These are phyloP conservation scores for Sphagnum tenellum DNA, from an alignment of 225 moss, liverwort and hornwort genomes.

Conservation along the genomic window DNA sequence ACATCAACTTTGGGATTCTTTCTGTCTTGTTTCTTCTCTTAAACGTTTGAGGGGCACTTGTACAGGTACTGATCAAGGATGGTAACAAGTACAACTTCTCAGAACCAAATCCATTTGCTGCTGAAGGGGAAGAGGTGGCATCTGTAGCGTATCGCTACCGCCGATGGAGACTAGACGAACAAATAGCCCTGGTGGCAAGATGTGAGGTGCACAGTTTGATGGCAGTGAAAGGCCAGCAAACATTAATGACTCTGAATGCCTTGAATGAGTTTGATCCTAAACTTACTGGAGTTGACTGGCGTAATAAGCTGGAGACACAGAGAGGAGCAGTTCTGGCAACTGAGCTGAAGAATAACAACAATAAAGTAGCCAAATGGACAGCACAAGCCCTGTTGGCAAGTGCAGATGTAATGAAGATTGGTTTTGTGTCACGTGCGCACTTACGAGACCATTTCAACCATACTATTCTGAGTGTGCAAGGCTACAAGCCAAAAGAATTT, in stretches of 20 bases:
- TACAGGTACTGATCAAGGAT: conserved; percentile 26
- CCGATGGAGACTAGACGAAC: conserved; percentile 62
- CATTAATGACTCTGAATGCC: conserved; percentile 46
- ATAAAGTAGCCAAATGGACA: conserved; percentile 70
- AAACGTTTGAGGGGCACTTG: not conserved
- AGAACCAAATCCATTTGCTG: conserved; percentile 56
- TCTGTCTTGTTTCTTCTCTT: too few species aligned
- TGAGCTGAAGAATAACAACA: conserved; percentile 61
- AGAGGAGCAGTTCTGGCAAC: conserved; percentile 64
- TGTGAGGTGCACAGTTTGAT: conserved; percentile 63
- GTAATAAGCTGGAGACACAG: conserved; percentile 62
- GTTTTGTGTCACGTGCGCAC: conserved; percentile 62
- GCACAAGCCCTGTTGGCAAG: conserved; percentile 63
- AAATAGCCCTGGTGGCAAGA: conserved; percentile 52
- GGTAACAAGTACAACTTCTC: conserved; percentile 49
- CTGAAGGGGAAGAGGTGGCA: conserved; percentile 63
- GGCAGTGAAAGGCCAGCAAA: conserved; percentile 51
- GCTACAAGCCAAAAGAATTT: conserved; percentile 67
- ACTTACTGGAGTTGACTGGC: conserved; percentile 65
- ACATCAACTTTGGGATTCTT: too few species aligned
- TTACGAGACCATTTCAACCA: conserved; percentile 64
- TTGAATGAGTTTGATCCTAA: conserved; percentile 68
- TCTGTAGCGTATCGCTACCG: conserved; percentile 62
- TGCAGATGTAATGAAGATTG: conserved; percentile 68
- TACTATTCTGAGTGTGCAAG: conserved; percentile 52